Evolutionary conservation across 306 rosid genomes (phyloP), one percentile per base, ranked within the genome.

Genomic region (Sicyos baderoa): DNA sequence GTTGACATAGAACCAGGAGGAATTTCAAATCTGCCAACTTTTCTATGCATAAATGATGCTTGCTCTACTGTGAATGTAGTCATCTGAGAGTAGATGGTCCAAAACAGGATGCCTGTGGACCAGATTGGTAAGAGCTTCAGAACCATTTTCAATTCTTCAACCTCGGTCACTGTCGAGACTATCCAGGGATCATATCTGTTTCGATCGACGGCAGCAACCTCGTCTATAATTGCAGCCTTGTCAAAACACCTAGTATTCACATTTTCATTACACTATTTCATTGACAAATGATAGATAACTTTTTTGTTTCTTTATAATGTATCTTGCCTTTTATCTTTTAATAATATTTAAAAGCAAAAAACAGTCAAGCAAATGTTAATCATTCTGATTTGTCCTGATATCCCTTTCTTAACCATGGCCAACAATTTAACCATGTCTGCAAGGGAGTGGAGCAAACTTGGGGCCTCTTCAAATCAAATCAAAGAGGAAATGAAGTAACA

Each of bases 81-180:
- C 90, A 88, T 93, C 52, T 93, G 99, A 60, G 99, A 93, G 77
- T 88, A 93, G 56, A 90, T 42, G 8, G 99, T 90, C 99, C 99
- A 93, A 47, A 93, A 93, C 73, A 90, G 94, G 58, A 93, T 93
- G 44, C 99, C 87, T 42, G 99, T 90, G 3, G 99, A 86, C 99
- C 99, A 93, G 52, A 88, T 84, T 9, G 99, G 99, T 18, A 93
- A 60, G 35, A 93, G 91, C 79, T 82, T 86, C 37, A 93, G 47
- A 45, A 90, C 95, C 95, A 93, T 81, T 75, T 93, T 90, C 59
- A 93, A 94, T 75, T 93, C 99, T 76, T 93, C 99, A 68, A 90
- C 90, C 69, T 85, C 81, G 15, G 91, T 88, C 71, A 90, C 82
- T 1, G 95, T 86, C 44, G 97, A 86, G 66, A 86, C 87, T 18